phyloP scores from a whole-genome alignment of 2,329 filamentous ascomycete genomes.

The Incumbomyces delicatus region DNA sequence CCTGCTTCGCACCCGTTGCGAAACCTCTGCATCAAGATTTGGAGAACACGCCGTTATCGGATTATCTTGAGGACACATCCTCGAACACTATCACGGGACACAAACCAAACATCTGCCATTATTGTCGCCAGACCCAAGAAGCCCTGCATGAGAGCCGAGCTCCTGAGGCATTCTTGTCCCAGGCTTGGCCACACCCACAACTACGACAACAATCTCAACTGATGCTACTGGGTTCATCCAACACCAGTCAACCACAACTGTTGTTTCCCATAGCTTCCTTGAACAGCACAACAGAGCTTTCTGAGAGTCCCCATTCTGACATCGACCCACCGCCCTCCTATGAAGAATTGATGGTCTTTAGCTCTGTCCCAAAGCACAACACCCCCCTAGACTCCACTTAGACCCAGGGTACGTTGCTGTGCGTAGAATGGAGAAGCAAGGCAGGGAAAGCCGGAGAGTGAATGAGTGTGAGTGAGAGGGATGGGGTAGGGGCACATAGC shows the following conservation, averaged over 20 bases:
- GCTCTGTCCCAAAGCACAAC: no score
- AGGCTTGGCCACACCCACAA: neutral
- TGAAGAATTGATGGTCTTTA: neutral
- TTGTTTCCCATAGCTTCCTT: neutral
- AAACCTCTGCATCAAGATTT: neutral
- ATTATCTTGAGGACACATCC: neutral
- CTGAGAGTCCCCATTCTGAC: neutral
- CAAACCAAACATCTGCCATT: neutral
- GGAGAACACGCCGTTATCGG: neutral
- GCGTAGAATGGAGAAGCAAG: no score
- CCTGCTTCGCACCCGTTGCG: neutral
- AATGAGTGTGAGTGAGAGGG: no score
- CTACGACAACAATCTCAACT: neutral
- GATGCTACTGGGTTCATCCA: neutral
- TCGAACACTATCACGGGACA: neutral
- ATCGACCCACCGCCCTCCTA: neutral
- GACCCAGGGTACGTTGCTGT: no score
- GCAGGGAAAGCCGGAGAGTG: no score
- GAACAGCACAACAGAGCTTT: neutral
- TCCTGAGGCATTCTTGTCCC: neutral
- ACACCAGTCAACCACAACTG: neutral
- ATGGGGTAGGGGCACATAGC: no score
- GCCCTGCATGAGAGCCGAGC: neutral
- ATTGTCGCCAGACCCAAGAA: neutral
- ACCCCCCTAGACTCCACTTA: no score